phyloP scores from a whole-genome alignment of 805 yeast genomes.

The Pichia kluyveri region DNA sequence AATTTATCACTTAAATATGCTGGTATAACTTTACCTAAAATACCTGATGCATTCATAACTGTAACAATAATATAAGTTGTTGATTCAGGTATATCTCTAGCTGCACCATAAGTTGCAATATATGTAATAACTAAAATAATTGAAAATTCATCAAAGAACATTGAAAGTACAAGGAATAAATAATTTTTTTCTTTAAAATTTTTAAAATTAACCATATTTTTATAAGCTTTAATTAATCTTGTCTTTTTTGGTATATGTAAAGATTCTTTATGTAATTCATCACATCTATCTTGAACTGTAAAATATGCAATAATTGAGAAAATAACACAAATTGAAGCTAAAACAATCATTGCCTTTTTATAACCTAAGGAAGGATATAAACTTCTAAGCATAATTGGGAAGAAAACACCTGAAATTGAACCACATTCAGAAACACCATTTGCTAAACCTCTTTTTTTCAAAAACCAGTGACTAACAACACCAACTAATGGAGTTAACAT shows the following conservation, averaged over 20 bases:
- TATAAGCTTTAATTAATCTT: conserved; percentile 8
- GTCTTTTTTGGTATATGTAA: conserved; percentile 12
- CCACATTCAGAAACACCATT: conserved; percentile 43
- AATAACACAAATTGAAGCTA: conserved; percentile 38
- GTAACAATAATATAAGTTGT: conserved; percentile 40
- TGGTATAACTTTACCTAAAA: conserved; percentile 26
- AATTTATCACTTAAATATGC: conserved; percentile 26
- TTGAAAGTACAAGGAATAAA: conserved; percentile 31
- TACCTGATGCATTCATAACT: conserved; percentile 38
- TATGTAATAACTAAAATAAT: conserved; percentile 41
- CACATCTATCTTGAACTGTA: conserved; percentile 35
- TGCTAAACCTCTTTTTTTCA: conserved; percentile 48
- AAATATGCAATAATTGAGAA: conserved; percentile 29
- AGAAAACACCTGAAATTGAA: conserved; percentile 42
- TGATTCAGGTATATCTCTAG: conserved; percentile 35
- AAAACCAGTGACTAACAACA: conserved; percentile 61
- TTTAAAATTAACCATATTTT: conserved; percentile 29
- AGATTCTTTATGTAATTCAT: conserved; percentile 17
- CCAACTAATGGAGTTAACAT: conserved; percentile 55
- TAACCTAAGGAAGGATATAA: conserved; percentile 43
- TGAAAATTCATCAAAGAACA: conserved; percentile 40
- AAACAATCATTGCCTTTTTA: conserved; percentile 43
- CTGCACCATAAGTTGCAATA: conserved; percentile 44
- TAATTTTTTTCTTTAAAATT: conserved; percentile 31
- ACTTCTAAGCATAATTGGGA: conserved; percentile 44